Conservation (phyloP, 202 grass and related monocot species). For the Setaria viridis region DNA sequence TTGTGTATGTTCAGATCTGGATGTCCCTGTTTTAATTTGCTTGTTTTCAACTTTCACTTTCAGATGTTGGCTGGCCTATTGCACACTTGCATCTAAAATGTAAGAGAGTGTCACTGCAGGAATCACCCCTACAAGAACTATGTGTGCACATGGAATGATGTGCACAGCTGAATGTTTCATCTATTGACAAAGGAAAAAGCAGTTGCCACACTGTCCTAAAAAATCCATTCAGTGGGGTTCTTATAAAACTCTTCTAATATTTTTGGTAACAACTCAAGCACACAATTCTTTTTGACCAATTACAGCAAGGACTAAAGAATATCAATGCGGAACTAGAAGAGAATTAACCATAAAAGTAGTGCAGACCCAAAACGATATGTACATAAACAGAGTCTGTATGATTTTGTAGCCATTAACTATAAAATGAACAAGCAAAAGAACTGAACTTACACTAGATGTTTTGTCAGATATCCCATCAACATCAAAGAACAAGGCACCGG, state of each 20-base stretch:
- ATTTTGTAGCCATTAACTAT: not conserved
- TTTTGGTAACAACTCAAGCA: not conserved
- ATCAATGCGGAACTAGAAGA: not conserved
- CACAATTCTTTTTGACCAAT: not conserved
- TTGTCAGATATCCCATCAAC: slow-evolving; percentile 93
- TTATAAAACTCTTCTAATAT: slow-evolving; percentile 8
- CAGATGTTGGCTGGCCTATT: slow-evolving; percentile 23
- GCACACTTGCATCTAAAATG: slow-evolving; percentile 11
- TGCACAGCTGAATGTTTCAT: not conserved
- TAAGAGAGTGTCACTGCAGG: not conserved
- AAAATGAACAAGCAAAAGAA: not conserved
- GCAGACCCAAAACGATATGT: not conserved
- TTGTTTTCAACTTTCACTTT: slow-evolving; percentile 3
- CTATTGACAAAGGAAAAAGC: not conserved
- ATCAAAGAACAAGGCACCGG: slow-evolving; percentile 91
- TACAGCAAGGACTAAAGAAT: not conserved
- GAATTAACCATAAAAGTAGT: not conserved
- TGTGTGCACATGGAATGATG: not conserved
- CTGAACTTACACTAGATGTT: slow-evolving; percentile 74
- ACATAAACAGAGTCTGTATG: not conserved
- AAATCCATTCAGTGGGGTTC: not conserved
- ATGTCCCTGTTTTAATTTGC: not conserved
- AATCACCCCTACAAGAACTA: not conserved
- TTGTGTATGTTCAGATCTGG: not conserved
- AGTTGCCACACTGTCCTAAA: not conserved